Evolutionary conservation across 1,139 yeast genomes (phyloP), one percentile per base, ranked within the genome.

Genomic region (Yamadazyma atmosphaerica): DNA sequence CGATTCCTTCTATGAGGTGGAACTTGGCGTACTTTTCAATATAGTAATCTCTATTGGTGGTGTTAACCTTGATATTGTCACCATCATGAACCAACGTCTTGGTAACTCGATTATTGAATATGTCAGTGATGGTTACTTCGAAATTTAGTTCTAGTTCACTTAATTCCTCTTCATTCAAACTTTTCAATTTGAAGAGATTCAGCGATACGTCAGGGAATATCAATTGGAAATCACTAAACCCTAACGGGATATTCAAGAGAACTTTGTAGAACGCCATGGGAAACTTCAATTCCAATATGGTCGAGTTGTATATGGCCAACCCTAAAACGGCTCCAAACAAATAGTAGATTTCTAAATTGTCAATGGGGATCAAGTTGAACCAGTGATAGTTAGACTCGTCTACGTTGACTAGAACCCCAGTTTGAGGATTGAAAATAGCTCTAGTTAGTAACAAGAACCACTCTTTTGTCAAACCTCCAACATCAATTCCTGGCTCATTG

Each of bases 401-500:
- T 23, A 81, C 77, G 47, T 77, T 76, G 9, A 63, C 57, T 40
- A 86, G 75, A 63, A 85, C 68, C 0, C 88, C 87, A 33, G 81
- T 75, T 35, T 67, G 65, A 0, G 89, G 84, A 51, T 74, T 76
- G 53, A 90, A 86, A 2, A 92, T 60, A 17, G 83, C 82, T 42
- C 78, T 76, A 1, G 86, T 81, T 31, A 92, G 63, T 23, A 89
- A 60, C 36, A 81, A 66, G 58, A 92, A 90, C 98, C 98, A 92
- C 55, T 92, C 98, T 55, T 89, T 90, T 48, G 83, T 79, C 43
- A 90, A 68, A 0, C 98, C 98, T 1, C 98, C 98, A 0, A 89
- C 97, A 65, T 92, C 98, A 16, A 92, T 87, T 36, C 98, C 98
- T 0, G 92, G 94, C 54, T 92, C 98, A 39, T 82, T 82, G 3